Percentiles rank a stretch among this genome's conserved stretches.
Conservation (phyloP, 2,329 filamentous ascomycete species). For the Atkinsonella texensis region DNA sequence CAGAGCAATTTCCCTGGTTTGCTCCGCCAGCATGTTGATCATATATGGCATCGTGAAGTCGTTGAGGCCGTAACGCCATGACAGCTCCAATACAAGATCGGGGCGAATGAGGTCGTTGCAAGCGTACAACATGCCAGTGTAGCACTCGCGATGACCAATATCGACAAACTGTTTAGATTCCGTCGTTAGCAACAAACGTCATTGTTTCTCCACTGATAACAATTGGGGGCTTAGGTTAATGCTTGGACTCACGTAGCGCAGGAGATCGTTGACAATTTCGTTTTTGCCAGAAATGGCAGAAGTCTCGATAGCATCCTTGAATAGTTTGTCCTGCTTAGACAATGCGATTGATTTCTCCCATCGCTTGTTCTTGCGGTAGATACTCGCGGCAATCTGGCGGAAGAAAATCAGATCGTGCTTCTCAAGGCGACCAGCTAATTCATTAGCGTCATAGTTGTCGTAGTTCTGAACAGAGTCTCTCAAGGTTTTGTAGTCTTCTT, state of each 20-base stretch:
- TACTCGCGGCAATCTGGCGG: slow-evolving; percentile 93
- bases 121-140: slow-evolving; percentile 98
- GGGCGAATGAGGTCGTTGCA: slow-evolving; percentile 96
- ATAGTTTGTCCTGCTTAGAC: slow-evolving; percentile 98
- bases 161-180: slow-evolving; percentile 68
- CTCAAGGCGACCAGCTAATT: slow-evolving; percentile 83
- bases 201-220: too few species aligned
- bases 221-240: neutral
- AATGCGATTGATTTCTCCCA: slow-evolving; percentile 98
- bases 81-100: slow-evolving; percentile 87
- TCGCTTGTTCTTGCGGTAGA: slow-evolving; percentile 99
- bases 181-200: slow-evolving; percentile 15
- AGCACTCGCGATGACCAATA: slow-evolving; percentile 97
- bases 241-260: slow-evolving; percentile 76
- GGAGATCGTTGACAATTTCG: slow-evolving; percentile 87
- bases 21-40: slow-evolving; percentile 94
- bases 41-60: slow-evolving; percentile 99
- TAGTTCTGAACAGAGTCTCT: slow-evolving; percentile 97
- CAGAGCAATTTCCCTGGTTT: slow-evolving; percentile 70
- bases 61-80: slow-evolving; percentile 86
- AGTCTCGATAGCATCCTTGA: slow-evolving; percentile 98
- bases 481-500: slow-evolving; percentile 98
- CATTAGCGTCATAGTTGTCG: slow-evolving; percentile 96
- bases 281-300: slow-evolving; percentile 81
- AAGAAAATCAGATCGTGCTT: slow-evolving; percentile 98